A percentile compares a stretch with the other conserved stretches of the same genome.
phyloP scores from a whole-genome alignment of 1,284 basidiomycete genomes.

The Hymenochaete sp. region DNA sequence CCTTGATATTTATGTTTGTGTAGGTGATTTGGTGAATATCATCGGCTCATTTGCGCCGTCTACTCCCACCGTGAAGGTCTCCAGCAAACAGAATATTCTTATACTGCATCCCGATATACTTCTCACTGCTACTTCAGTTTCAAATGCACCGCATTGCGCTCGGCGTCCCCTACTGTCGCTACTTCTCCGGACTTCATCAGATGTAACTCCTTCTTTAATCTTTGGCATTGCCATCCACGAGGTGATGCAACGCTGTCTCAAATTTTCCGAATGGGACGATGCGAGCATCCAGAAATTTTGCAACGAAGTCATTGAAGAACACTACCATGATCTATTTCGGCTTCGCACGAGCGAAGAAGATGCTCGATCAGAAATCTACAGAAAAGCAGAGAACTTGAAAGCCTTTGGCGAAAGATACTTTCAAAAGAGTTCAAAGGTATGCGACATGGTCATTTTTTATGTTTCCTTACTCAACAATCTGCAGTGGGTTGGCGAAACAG shows the following conservation, averaged over 20 bases:
- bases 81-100: conserved; percentile 51
- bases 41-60: conserved; percentile 46
- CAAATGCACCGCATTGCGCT: conserved; percentile 72
- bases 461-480: conserved; percentile 5
- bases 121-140: conserved; percentile 80
- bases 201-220: conserved; percentile 57
- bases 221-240: conserved; percentile 91
- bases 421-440: conserved; percentile 49
- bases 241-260: conserved; percentile 74
- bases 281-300: conserved; percentile 48
- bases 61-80: conserved; percentile 41
- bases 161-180: conserved; percentile 73
- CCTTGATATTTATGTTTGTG: background rate
- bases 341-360: conserved; percentile 53
- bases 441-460: conserved; percentile 10
- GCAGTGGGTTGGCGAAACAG: conserved; percentile 58
- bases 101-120: conserved; percentile 88
- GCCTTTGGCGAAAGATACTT: conserved; percentile 61
- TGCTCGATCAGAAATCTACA: conserved; percentile 53
- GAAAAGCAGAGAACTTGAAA: conserved; percentile 54
- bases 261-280: conserved; percentile 51
- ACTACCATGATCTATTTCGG: conserved; percentile 52
- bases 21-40: conserved; percentile 74
- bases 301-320: conserved; percentile 41
- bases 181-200: conserved; percentile 48